Conservation (phyloP, 2,329 filamentous ascomycete species). For the Chaetomium sp. region DNA sequence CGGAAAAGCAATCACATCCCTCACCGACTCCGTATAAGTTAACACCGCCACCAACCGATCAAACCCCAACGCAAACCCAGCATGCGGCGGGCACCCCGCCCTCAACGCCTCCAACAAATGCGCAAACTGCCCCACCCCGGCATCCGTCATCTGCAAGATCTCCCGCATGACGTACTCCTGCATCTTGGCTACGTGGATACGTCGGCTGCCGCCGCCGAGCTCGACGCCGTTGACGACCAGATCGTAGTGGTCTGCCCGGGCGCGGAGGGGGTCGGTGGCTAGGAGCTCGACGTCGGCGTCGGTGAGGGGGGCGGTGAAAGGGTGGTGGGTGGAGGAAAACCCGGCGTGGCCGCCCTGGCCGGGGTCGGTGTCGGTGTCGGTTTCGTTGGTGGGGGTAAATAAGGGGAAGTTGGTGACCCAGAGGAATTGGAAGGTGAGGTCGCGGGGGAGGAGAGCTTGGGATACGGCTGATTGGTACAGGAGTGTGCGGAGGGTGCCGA, state of each 20-base stretch:
- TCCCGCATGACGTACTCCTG: conserved; percentile 82
- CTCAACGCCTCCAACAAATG: conserved; percentile 78
- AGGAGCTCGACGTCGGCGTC: conserved; percentile 68
- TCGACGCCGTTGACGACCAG: conserved; percentile 94
- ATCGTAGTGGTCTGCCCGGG: conserved; percentile 85
- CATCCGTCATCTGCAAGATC: conserved; percentile 69
- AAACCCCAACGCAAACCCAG: conserved; percentile 87
- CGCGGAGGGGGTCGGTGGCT: conserved; percentile 62
- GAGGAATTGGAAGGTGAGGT: conserved; percentile 56
- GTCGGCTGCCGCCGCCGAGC: conserved; percentile 83
- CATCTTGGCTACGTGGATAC: conserved; percentile 78
- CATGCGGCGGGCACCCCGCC: conserved; percentile 88
- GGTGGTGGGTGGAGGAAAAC: conserved; percentile 85
- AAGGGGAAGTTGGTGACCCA: conserved; percentile 92
- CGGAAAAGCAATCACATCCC: conserved; percentile 95
- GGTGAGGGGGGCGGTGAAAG: conserved; percentile 82
- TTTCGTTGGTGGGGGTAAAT: conserved; percentile 66
- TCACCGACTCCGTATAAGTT: conserved; percentile 66
- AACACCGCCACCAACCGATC: conserved; percentile 79
- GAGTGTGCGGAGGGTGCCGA: conserved; percentile 67
- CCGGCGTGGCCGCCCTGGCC: conserved; percentile 78
- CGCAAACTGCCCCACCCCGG: conserved; percentile 70
- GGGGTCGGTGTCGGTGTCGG: conserved; percentile 58
- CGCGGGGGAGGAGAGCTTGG: conserved; percentile 46
- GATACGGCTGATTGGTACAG: conserved; percentile 64